phyloP scores from a whole-genome alignment of 1,139 yeast species.

The Geotrichum fermentans region DNA sequence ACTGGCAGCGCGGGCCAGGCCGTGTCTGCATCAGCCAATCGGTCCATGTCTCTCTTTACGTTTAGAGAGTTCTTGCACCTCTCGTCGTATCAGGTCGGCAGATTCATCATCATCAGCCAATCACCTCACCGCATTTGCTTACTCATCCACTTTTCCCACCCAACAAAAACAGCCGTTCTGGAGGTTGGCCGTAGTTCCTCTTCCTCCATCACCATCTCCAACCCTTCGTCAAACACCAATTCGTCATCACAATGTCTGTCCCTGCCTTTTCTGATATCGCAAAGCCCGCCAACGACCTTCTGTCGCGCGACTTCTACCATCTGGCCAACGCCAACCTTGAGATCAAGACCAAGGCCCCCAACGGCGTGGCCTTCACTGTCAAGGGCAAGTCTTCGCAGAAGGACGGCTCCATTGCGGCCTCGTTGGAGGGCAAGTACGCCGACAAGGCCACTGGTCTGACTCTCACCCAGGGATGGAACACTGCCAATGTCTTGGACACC shows the following conservation, averaged over 20 bases:
- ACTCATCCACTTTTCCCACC: background rate
- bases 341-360: slow-evolving; percentile 89
- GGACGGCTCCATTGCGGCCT: slow-evolving; percentile 80
- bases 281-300: slow-evolving; percentile 83
- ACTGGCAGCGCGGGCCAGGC: too few species aligned
- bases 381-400: slow-evolving; percentile 82
- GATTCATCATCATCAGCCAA: too few species aligned
- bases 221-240: too few species aligned
- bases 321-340: slow-evolving; percentile 80
- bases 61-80: too few species aligned
- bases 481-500: slow-evolving; percentile 87
- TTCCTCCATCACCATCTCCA: background rate
- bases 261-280: slow-evolving; percentile 65
- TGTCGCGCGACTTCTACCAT: slow-evolving; percentile 92
- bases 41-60: too few species aligned
- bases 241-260: slow-evolving; percentile 33
- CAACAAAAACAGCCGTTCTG: background rate
- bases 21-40: too few species aligned
- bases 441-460: slow-evolving; percentile 94
- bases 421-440: slow-evolving; percentile 85
- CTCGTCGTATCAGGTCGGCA: too few species aligned
- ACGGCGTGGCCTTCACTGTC: slow-evolving; percentile 91
- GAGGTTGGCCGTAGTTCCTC: background rate
- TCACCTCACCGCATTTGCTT: background rate
- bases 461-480: slow-evolving; percentile 96